phyloP scores from a whole-genome alignment of 192 early-diverging fungal species.

The Coemansia sp. region DNA sequence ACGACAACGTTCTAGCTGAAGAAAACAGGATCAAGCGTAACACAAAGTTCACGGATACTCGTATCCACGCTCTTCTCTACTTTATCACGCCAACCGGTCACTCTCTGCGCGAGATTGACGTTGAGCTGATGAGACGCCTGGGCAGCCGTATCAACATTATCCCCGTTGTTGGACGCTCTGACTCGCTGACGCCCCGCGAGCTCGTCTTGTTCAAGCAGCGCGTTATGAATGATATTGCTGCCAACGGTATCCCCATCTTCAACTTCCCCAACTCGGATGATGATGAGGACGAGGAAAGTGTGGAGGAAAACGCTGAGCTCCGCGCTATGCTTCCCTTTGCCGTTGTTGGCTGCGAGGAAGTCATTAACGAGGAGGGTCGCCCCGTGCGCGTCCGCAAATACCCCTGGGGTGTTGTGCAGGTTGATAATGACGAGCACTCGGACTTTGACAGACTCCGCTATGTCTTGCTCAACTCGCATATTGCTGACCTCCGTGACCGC shows the following conservation, averaged over 20 bases:
- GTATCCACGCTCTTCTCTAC: constrained; percentile 95
- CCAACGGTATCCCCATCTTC: constrained; percentile 96
- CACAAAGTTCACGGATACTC: constrained; percentile 91
- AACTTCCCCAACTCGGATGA: constrained; percentile 96
- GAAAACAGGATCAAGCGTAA: constrained; percentile 85
- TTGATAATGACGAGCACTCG: constrained; percentile 95
- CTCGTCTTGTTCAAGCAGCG: constrained; percentile 86
- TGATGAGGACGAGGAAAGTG: constrained; percentile 98
- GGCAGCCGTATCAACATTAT: constrained; percentile 94
- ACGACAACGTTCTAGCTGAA: constrained; percentile 92
- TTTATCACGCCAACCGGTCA: constrained; percentile 98
- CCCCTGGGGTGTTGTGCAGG: constrained; percentile 96
- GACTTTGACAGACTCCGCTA: constrained; percentile 96
- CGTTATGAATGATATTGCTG: constrained; percentile 96
- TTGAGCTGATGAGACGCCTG: constrained; percentile 90
- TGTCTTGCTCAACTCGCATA: constrained; percentile 92
- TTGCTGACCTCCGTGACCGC: constrained; percentile 97
- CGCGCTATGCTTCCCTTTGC: constrained; percentile 91
- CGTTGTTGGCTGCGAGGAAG: constrained; percentile 93
- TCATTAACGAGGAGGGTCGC: constrained; percentile 80
- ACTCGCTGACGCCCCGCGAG: constrained; percentile 89
- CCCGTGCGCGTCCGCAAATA: constrained; percentile 92
- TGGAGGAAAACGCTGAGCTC: constrained; percentile 97
- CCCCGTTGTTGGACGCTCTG: constrained; percentile 94
- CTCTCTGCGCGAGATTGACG: constrained; percentile 93